These are phyloP conservation scores for Alternaria infectoria DNA, from an alignment of 2,329 filamentous ascomycete species.

Conservation along the genomic window DNA sequence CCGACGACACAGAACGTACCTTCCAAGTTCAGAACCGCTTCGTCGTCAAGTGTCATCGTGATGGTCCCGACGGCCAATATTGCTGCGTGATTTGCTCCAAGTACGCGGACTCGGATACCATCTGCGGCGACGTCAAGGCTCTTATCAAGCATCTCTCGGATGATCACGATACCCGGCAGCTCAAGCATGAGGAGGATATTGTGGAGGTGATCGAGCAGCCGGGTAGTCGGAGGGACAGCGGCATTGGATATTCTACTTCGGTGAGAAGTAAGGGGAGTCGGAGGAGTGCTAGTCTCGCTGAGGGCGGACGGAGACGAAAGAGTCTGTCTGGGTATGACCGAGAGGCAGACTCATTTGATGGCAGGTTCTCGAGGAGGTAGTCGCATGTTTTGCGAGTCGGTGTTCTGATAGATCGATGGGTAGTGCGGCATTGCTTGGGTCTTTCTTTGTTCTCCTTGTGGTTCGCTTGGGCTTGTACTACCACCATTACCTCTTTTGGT, in stretches of 20 bases:
- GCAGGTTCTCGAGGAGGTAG: constrained; percentile 23
- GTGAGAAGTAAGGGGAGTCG: constrained; percentile 17
- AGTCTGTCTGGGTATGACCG: constrained; percentile 29
- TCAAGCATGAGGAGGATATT: constrained; percentile 43
- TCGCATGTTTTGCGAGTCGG: background rate
- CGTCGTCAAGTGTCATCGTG: constrained; percentile 45
- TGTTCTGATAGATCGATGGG: background rate
- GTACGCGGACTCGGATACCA: constrained; percentile 31
- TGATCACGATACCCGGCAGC: constrained; percentile 38
- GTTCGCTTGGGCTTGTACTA: background rate
- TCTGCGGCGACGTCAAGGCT: constrained; percentile 47
- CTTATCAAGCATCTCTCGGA: constrained; percentile 44
- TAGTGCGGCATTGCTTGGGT: background rate
- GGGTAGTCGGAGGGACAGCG: constrained; percentile 34
- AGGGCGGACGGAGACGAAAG: constrained; percentile 12
- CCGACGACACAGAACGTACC: constrained; percentile 37
- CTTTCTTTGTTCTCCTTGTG: background rate
- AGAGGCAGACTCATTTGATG: constrained; percentile 34
- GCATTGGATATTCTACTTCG: constrained; percentile 21
- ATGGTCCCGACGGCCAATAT: constrained; percentile 41
- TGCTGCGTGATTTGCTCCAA: constrained; percentile 43
- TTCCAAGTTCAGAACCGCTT: constrained; percentile 46
- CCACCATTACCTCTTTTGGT: background rate
- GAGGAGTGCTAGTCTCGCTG: constrained; percentile 36
- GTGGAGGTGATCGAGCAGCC: constrained; percentile 37